These are phyloP conservation scores for Amylocystis lapponica DNA, from an alignment of 768 basidiomycete species.

Conservation along the genomic window DNA sequence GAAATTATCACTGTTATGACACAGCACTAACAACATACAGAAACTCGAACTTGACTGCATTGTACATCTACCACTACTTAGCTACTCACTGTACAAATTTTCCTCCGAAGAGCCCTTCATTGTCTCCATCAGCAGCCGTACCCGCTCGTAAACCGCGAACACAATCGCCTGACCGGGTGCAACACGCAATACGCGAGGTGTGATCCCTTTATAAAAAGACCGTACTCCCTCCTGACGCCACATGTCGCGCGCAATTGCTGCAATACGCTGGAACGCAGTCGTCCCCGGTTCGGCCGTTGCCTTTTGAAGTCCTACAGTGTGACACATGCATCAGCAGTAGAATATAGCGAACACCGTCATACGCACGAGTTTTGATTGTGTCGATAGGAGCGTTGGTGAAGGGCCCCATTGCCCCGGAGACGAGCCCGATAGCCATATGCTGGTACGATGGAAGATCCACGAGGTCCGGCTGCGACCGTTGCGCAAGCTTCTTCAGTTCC, in stretches of 20 bases:
- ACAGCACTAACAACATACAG: too few species aligned
- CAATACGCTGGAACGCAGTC: slow-evolving; percentile 74
- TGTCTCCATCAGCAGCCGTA: slow-evolving; percentile 68
- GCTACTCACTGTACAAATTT: slow-evolving; percentile 63
- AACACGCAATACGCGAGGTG: slow-evolving; percentile 90
- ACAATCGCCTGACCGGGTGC: slow-evolving; percentile 97
- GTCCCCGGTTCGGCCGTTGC: slow-evolving; percentile 67
- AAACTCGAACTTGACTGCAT: too few species aligned
- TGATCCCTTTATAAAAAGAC: slow-evolving; percentile 99
- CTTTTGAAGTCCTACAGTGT: slow-evolving; percentile 71
- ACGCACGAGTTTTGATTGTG: slow-evolving; percentile 90
- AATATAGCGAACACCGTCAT: not conserved
- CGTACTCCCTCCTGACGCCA: slow-evolving; percentile 82
- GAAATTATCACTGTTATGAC: too few species aligned
- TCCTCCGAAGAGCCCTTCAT: slow-evolving; percentile 54
- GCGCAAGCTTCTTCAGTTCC: slow-evolving; percentile 84
- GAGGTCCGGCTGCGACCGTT: slow-evolving; percentile 72
- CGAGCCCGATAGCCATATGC: slow-evolving; percentile 89
- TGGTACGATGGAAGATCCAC: slow-evolving; percentile 87
- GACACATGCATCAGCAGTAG: not conserved
- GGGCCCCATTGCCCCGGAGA: slow-evolving; percentile 97
- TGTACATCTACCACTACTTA: too few species aligned
- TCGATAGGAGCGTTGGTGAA: slow-evolving; percentile 97
- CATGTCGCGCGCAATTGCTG: slow-evolving; percentile 84
- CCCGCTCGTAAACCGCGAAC: slow-evolving; percentile 94